Evolutionary conservation across 139 green algal species (phyloP), one percentile per base, ranked within the genome.

Genomic region (Chlamydomonas sphaeroides): DNA sequence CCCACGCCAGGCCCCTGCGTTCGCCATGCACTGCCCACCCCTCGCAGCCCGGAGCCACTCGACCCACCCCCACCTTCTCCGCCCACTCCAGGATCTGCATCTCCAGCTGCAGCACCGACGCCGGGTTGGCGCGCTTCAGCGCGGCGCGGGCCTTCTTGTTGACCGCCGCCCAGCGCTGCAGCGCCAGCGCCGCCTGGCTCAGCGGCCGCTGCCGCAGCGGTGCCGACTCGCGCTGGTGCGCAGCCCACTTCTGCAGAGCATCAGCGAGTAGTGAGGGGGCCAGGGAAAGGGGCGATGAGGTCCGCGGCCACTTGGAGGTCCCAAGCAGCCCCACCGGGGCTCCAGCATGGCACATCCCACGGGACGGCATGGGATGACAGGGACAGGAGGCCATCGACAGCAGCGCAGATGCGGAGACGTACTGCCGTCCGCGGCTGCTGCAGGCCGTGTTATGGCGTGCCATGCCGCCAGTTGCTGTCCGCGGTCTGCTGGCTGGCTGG

Each of bases 71-170:
- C 68, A 85, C 84, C 79, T 71, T 63, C 41, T 90, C 56, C 25
- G 87, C 45, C 26, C 80, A 62, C 25, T 80, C 68, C 33, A 90
- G 35, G n/a, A 91, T 73, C 80, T 89, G 85, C 56, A 79, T 41
- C 79, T 93, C 89, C 75, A 93, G 83, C 38, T 78, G 79, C 85
- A 89, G n/a, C 33, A 93, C 85, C 2, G 48, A 79, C 61, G 89
- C 70, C 18, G 86, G 67, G 49, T 89, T 89, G 41, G 89, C 87
- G 74, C 75, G 57, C 74, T 87, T 85, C 17, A 91, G 79, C 0
- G 87, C 87, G 20, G 78, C 30, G 6, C 89, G 83, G 17, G 87
- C 79, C 49, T 71, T 78, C 18, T 73, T 68, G 67, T 76, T 65
- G 5, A 91, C 83, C 33, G n/a, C 23, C 35, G 42, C 36, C 89